These are phyloP conservation scores for Suillus cothurnatus DNA, from an alignment of 768 basidiomycete genomes.

Conservation along the genomic window DNA sequence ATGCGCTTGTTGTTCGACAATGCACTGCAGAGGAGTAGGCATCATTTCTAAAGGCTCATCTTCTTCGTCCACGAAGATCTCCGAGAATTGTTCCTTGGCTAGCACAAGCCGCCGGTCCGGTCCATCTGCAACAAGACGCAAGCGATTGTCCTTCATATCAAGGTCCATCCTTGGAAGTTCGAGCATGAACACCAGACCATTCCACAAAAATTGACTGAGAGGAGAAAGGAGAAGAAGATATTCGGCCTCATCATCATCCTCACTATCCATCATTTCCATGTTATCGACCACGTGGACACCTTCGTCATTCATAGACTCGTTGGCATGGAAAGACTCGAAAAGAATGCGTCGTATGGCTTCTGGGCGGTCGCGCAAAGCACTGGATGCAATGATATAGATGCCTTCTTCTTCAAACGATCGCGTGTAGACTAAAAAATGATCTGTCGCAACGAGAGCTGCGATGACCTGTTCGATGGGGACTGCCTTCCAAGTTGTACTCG, in stretches of 20 bases:
- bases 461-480: slow-evolving; percentile 81
- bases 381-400: slow-evolving; percentile 86
- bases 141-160: slow-evolving; percentile 82
- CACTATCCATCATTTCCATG: slow-evolving; percentile 45
- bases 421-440: slow-evolving; percentile 95
- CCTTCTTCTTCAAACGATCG: slow-evolving; percentile 86
- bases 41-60: slow-evolving; percentile 49
- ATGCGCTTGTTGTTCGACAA: slow-evolving; percentile 87
- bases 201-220: slow-evolving; percentile 86
- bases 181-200: slow-evolving; percentile 81
- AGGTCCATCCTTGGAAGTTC: slow-evolving; percentile 77
- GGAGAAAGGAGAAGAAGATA: slow-evolving; percentile 91
- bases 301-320: slow-evolving; percentile 57
- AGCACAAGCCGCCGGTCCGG: slow-evolving; percentile 71
- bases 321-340: slow-evolving; percentile 81
- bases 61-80: slow-evolving; percentile 69
- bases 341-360: slow-evolving; percentile 80
- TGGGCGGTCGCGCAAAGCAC: slow-evolving; percentile 71
- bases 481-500: slow-evolving; percentile 81
- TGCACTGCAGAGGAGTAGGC: slow-evolving; percentile 47
- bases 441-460: slow-evolving; percentile 73
- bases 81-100: slow-evolving; percentile 78
- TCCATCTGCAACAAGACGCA: slow-evolving; percentile 91
- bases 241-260: slow-evolving; percentile 58
- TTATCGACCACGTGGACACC: slow-evolving; percentile 48